Base-by-base conservation (phyloP, 202 grass and related monocot genomes). In the Elaeis oleifera region DNA sequence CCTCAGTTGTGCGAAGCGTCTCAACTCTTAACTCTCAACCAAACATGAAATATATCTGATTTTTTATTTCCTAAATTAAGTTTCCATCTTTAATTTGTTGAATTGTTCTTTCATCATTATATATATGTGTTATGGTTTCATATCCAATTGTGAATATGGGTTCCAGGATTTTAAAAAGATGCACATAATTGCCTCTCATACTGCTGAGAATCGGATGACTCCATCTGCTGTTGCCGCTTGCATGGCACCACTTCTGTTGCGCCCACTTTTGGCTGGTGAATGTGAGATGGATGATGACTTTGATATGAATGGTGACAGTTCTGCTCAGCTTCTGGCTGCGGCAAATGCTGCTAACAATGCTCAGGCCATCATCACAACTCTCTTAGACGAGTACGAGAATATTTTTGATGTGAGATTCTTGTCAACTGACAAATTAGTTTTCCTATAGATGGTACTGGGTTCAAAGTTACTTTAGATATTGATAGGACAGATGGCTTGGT, bases 221-320 rank as follows among this genome's bases (percentile, higher is more conserved):
- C 65, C 82, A 53, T 94, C 88, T 52, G 94, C 94, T 62, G 88
- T 99, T 92, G 88, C 88, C 68, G 85, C 89, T 72, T 99, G 94
- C 79, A 99, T 99, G 94, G 94, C 94, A 56, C 94, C 94, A 49
- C 94, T 99, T 54, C 82, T 99, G 78, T 48, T 99, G 23, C 83
- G 88, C 6, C 88, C 94, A 31, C 94, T 99, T 86, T 84, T 99
- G 61, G 94, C 94, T 59, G 94, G 94, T 77, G 94, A 99, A 81
- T 99, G 94, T 54, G 94, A 99, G 68, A 86, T 99, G 94, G 94
- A 99, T 64, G 85, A 97, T 79, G 94, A 78, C 51, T 82, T 89
- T 31, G 88, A 89, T 71, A 74, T 81, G 49, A 92, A 66, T 73
- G 82, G 70, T 2, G 88, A 99, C 68, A 81, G 16, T 76, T 83